phyloP scores from a whole-genome alignment of 1,284 basidiomycete species.

The Entoloma clypeatum region DNA sequence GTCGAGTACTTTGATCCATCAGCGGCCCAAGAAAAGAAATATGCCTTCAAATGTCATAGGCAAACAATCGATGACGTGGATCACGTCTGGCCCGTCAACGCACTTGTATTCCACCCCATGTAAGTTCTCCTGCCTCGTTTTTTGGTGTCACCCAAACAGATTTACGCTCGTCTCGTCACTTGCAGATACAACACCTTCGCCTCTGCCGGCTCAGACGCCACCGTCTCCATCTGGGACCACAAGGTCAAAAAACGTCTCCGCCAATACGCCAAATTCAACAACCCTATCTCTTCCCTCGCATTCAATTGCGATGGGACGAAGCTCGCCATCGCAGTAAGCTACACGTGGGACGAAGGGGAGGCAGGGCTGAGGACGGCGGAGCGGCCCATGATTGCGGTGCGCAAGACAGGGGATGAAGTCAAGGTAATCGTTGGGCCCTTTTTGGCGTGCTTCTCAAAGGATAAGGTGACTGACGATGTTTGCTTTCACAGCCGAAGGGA shows the following conservation, averaged over 20 bases:
- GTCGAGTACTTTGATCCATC: conserved; percentile 95
- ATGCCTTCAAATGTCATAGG: conserved; percentile 98
- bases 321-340: conserved; percentile 79
- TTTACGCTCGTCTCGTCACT: conserved; percentile 4
- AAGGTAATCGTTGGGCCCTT: conserved; percentile 45
- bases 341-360: conserved; percentile 86
- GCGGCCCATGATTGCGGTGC: conserved; percentile 43
- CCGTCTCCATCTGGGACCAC: conserved; percentile 95
- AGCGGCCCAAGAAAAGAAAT: conserved; percentile 83
- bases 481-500: conserved; percentile 18
- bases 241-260: conserved; percentile 93
- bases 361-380: conserved; percentile 52
- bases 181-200: conserved; percentile 90
- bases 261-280: conserved; percentile 79
- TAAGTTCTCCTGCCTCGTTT: conserved; percentile 33
- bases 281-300: conserved; percentile 68
- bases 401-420: conserved; percentile 57
- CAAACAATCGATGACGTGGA: conserved; percentile 90
- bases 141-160: conserved; percentile 1
- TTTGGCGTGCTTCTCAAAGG: neutral
- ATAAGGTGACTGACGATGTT: neutral
- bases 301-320: conserved; percentile 84
- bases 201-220: conserved; percentile 88
- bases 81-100: conserved; percentile 97
- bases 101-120: conserved; percentile 90